Conservation (phyloP, 1,284 basidiomycete species). For the Sanguinoderma infundibulare region DNA sequence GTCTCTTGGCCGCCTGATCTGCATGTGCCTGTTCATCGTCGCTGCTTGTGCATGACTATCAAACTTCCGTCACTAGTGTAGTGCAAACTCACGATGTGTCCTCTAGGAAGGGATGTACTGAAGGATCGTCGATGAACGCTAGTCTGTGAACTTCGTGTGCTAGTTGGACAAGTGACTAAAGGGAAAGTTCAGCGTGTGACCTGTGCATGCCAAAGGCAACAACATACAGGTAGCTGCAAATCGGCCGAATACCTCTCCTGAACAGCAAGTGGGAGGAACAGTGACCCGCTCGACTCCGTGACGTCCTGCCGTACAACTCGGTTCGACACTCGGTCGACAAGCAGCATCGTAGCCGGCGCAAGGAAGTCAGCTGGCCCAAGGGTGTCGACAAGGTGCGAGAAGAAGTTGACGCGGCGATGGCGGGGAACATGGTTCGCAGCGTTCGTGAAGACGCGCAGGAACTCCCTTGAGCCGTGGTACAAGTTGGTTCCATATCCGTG, state of each 20-base stretch:
- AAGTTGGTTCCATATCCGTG: conserved; percentile 61
- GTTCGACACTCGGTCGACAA: conserved; percentile 81
- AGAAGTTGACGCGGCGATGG: conserved; percentile 89
- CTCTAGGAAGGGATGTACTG: conserved; percentile 59
- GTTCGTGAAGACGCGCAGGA: conserved; percentile 88
- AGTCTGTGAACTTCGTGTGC: conserved; percentile 71
- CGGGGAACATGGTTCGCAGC: conserved; percentile 87
- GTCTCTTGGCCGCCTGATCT: conserved; percentile 52
- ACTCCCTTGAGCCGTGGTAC: conserved; percentile 69
- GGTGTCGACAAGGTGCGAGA: conserved; percentile 87
- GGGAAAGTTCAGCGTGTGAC: conserved; percentile 23
- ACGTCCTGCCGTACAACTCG: conserved; percentile 70
- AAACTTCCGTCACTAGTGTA: conserved; percentile 3
- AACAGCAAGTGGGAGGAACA: conserved; percentile 71
- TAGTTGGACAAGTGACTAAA: conserved; percentile 68
- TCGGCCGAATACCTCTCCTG: conserved; percentile 60
- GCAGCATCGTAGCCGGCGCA: conserved; percentile 83
- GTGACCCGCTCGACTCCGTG: conserved; percentile 61
- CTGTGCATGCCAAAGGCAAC: conserved; percentile 15
- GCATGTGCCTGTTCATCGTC: conserved; percentile 57
- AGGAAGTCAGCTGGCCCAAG: conserved; percentile 86
- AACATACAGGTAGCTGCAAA: conserved; percentile 61
- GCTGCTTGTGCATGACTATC: conserved; percentile 37
- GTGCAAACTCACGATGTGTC: conserved; percentile 51
- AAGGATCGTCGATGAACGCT: conserved; percentile 46